A percentile compares a stretch with the other conserved stretches of the same genome.
Evolutionary conservation across 805 yeast species (phyloP).

Genomic region (Brettanomyces nanus): DNA sequence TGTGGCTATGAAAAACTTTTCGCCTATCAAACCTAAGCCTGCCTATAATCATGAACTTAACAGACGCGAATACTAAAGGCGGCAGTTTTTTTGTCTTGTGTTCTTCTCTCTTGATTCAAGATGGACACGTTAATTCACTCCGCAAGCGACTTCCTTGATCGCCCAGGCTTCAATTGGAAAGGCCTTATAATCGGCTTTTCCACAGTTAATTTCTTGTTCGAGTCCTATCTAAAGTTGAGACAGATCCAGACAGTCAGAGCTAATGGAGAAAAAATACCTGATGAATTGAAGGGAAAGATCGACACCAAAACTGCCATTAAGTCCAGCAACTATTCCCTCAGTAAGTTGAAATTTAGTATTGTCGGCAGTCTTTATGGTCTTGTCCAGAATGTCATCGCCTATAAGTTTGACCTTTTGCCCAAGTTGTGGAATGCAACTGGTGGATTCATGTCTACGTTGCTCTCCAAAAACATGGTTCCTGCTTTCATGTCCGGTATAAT

Average conservation of each 20-base stretch:
- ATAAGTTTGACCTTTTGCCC: constrained; percentile 59
- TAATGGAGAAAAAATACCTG: constrained; percentile 47
- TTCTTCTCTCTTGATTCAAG: not conserved
- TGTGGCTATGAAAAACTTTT: no score
- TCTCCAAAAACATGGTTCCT: constrained; percentile 18
- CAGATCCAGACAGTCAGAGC: constrained; percentile 59
- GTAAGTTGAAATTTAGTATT: constrained; percentile 67
- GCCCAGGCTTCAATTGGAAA: constrained; percentile 75
- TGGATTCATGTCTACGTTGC: constrained; percentile 20
- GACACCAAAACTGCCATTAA: constrained; percentile 66
- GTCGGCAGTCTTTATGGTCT: constrained; percentile 43
- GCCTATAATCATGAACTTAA: no score
- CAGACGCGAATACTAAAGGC: no score
- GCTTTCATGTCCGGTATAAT: constrained; percentile 42
- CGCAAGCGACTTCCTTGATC: constrained; percentile 49
- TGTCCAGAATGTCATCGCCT: constrained; percentile 46
- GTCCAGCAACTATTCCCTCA: constrained; percentile 69
- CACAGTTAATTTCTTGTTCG: constrained; percentile 66
- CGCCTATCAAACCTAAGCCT: no score
- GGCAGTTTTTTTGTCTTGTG: no score
- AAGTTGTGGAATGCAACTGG: constrained; percentile 48
- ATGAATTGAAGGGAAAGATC: constrained; percentile 56
- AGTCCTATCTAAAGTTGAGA: constrained; percentile 63
- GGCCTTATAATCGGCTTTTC: constrained; percentile 64
- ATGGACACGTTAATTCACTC: constrained; percentile 25